Conservation (phyloP, 371 early-diverging fungal genomes). For the Apophysomyces ossiformis region DNA sequence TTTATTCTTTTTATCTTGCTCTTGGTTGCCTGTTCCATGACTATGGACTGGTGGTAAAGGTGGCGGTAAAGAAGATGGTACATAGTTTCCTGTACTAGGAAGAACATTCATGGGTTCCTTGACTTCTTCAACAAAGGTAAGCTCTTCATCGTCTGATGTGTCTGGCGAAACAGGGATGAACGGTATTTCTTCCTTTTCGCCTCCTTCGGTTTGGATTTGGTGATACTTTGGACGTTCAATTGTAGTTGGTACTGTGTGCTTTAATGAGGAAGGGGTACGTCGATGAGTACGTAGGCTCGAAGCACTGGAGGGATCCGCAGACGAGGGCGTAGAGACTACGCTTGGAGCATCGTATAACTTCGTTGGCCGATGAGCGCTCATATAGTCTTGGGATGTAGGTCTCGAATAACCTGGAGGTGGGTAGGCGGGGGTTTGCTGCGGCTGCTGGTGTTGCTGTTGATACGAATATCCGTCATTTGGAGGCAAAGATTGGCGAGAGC, state of each 20-base stretch:
- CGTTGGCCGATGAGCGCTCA: constrained; percentile 19
- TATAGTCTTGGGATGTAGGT: constrained; percentile 21
- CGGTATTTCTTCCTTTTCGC: constrained; percentile 18
- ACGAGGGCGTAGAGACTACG: constrained; percentile 12
- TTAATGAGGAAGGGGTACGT: constrained; percentile 17
- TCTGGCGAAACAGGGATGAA: constrained; percentile 32
- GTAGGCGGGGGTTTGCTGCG: constrained; percentile 9
- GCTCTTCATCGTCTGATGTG: constrained; percentile 28
- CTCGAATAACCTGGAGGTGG: constrained; percentile 20
- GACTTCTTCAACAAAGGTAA: constrained; percentile 4
- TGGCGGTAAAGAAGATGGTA: neutral
- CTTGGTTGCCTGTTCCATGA: neutral
- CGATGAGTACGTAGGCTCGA: neutral
- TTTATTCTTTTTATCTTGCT: neutral
- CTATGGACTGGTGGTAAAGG: constrained; percentile 7
- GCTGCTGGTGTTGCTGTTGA: constrained; percentile 18
- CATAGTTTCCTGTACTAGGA: neutral
- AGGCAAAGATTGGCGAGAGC: neutral
- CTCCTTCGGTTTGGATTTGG: constrained; percentile 19
- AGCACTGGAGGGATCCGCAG: neutral
- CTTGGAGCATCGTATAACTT: constrained; percentile 22
- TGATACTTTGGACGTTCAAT: constrained; percentile 31
- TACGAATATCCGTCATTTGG: constrained; percentile 8
- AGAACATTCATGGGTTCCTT: too few species aligned
- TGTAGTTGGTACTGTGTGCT: constrained; percentile 23